These are phyloP conservation scores for Neobulgaria alba DNA, from an alignment of 2,329 filamentous ascomycete species.

Conservation along the genomic window DNA sequence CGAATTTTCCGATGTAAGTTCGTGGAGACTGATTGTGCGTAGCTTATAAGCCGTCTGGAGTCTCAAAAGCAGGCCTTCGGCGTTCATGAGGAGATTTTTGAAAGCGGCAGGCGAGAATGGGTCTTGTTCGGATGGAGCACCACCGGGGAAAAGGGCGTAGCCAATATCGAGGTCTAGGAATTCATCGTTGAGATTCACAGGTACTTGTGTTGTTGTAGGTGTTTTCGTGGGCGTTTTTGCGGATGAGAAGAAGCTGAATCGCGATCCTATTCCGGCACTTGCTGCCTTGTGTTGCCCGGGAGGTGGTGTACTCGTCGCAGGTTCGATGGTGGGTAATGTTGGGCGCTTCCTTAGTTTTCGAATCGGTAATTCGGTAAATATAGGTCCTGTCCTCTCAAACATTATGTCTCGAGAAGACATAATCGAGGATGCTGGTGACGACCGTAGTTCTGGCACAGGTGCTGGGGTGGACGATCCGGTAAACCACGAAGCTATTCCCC, in stretches of 20 bases:
- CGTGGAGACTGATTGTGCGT: slow-evolving; percentile 40
- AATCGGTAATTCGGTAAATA: neutral
- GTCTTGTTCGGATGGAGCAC: slow-evolving; percentile 36
- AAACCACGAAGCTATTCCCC: slow-evolving; percentile 24
- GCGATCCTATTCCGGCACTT: slow-evolving; percentile 5
- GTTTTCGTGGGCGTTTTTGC: slow-evolving; percentile 17
- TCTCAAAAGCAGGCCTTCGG: slow-evolving; percentile 43
- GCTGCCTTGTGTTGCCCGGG: too few species aligned
- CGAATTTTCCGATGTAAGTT: slow-evolving; percentile 45
- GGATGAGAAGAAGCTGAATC: slow-evolving; percentile 22
- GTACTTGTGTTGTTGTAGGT: slow-evolving; percentile 17
- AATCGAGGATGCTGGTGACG: slow-evolving; percentile 6
- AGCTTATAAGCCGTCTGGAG: slow-evolving; percentile 52
- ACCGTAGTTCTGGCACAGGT: slow-evolving; percentile 13
- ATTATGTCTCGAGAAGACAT: slow-evolving; percentile 9
- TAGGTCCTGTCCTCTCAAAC: slow-evolving; percentile 13
- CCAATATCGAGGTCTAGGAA: slow-evolving; percentile 48
- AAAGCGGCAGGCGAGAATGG: slow-evolving; percentile 50
- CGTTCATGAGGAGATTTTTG: slow-evolving; percentile 52
- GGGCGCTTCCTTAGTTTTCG: slow-evolving; percentile 16
- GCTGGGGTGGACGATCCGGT: slow-evolving; percentile 19
- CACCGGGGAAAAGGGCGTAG: slow-evolving; percentile 42
- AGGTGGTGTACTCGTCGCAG: slow-evolving; percentile 7
- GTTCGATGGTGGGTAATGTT: slow-evolving; percentile 12
- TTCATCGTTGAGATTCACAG: slow-evolving; percentile 33